Percentiles rank a stretch among this genome's conserved stretches.
These are phyloP conservation scores for Xylaria intraflava DNA, from an alignment of 495 filamentous ascomycete genomes.

Conservation along the genomic window DNA sequence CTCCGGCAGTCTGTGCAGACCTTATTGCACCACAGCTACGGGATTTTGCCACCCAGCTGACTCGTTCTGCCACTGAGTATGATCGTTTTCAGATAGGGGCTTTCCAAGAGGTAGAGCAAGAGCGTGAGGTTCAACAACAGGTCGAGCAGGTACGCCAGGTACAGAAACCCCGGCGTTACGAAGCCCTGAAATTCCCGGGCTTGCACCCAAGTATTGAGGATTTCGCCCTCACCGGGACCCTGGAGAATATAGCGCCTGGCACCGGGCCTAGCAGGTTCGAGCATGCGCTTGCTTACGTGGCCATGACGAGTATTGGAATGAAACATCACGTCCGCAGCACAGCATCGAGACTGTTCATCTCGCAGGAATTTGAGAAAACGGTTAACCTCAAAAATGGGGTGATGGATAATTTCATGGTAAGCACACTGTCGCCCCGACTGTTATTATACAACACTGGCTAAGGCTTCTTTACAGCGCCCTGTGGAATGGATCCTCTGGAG, in stretches of 20 bases:
- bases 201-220: slow-evolving; percentile 20
- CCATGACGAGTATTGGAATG: slow-evolving; percentile 20
- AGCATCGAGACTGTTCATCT: slow-evolving; percentile 28
- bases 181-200: slow-evolving; percentile 26
- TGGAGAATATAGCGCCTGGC: slow-evolving; percentile 1
- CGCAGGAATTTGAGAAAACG: slow-evolving; percentile 28
- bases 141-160: slow-evolving; percentile 46
- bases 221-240: slow-evolving; percentile 21
- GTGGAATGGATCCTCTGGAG: slow-evolving; percentile 38
- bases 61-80: neutral
- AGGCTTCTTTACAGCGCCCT: slow-evolving; percentile 27
- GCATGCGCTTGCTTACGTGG: slow-evolving; percentile 25
- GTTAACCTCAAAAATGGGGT: slow-evolving; percentile 11
- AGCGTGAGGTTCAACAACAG: slow-evolving; percentile 42
- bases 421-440: neutral
- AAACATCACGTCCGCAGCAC: slow-evolving; percentile 18
- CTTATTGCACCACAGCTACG: slow-evolving; percentile 8
- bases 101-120: slow-evolving; percentile 49
- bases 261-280: slow-evolving; percentile 2
- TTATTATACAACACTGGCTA: neutral
- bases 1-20: neutral
- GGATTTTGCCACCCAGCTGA: slow-evolving; percentile 8
- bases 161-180: slow-evolving; percentile 27
- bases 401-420: slow-evolving; percentile 27
- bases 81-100: slow-evolving; percentile 2